Evolutionary conservation across 768 basidiomycete species (phyloP), one percentile per base, ranked within the genome.

Genomic region (Rhizopogon roseolus): DNA sequence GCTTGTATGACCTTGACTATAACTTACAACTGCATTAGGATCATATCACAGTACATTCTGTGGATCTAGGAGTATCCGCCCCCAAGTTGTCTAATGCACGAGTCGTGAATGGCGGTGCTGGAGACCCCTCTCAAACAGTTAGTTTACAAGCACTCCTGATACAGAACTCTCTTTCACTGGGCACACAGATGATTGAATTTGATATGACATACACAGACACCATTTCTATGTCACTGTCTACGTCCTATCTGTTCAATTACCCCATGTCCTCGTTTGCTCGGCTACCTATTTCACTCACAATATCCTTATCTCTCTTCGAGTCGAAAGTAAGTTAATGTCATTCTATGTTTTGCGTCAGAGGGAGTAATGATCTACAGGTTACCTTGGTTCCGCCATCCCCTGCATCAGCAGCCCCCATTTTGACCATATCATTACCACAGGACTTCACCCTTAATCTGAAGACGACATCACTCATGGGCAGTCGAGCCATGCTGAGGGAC

Each of bases 401-500:
- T 40, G 59, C 77, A 63, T 74, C 80, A 45, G 46, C 77, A 53
- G 63, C 85, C 60, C 81, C 91, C 49, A 75, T 78, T 57, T 58
- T 96, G 53, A 82, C 84, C 1, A 65, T 96, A 36, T 83, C 82
- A 29, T 80, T 99, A 19, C 82, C 89, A 25, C 88, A 93, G 2
- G 85, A 91, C 62, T 97, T 99, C 63, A 83, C 83, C 14, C 83
- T 99, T 17, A 84, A 89, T 61, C 76, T 99, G 41, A 83, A 86
- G 48, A 94, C 92, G 10, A 92, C 86, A 6, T 98, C 94, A 27
- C 79, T 98, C 4, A 86, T 98, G 76, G 97, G 97, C 17, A 94
- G 91, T 59, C 85, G 96, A 42, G 95, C 97, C n/a, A 97, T 98
- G 71, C 79, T 99, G 1, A 93, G 93, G 55, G 94, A 99, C 64